Base-by-base conservation (phyloP, 2,329 filamentous ascomycete species). In the Penicillium sp. region DNA sequence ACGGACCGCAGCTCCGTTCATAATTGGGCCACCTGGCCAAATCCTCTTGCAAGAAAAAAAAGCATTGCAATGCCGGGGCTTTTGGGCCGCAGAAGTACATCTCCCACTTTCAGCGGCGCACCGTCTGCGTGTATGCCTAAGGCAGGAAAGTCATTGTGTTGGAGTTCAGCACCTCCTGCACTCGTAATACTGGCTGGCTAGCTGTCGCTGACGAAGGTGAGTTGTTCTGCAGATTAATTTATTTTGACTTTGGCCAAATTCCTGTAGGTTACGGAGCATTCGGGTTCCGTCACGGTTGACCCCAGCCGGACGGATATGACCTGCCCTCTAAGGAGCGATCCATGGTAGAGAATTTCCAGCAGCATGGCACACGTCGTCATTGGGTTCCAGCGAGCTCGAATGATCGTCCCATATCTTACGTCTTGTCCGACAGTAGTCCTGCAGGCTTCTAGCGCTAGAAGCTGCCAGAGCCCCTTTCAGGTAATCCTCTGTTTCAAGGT, bases 361-460 rank as follows among this genome's bases (percentile, higher is more conserved):
- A 57, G 53, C 61, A 60, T 69, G 73, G 73, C 61, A 71, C 70
- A 58, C 49, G 41, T 61, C 63, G 57, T 56, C 56, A 75, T 75
- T 75, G 73, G 73, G 54, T 66, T 64, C 62, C 67, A 57, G 59
- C 41, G 64, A 56, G 57, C 57, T 44, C 48, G 64, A 65, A 67
- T 57, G 67, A 68, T 68, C 67, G 60, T 62, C 56, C 48, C 26
- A 56, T 57, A 45, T 59, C 49, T 57, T 61, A 56, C 51, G 50
- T 64, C 23, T 58, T 61, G 60, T 62, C 57, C 51, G 3, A 57
- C 52, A 23, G 21, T n/a, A 35, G 7, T 53, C 46, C 49, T 55
- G 26, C 52, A 51, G 35, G 29, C 9, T 29, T 30, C 19, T 48
- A 48, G 38, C 59, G 49, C 59, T 48, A 41, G 30, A 48, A 29